A percentile compares a stretch with the other conserved stretches of the same genome.
phyloP scores from a whole-genome alignment of 73 alveolate species.

The Paramecium octaurelia region DNA sequence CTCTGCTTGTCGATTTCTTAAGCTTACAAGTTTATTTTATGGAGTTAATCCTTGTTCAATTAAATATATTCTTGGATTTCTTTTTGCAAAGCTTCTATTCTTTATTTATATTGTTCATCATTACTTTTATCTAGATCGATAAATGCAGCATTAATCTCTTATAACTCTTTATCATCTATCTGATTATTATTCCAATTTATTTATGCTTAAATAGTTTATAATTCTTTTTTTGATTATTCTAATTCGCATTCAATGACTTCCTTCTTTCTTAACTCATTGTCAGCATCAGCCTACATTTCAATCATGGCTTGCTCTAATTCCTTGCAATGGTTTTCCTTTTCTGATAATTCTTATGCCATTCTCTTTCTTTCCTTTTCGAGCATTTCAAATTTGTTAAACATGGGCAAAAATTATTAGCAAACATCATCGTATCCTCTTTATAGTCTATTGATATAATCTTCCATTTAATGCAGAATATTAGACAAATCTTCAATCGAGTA shows the following conservation, averaged over 20 bases:
- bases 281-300: conserved; percentile 30
- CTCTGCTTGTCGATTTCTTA: background rate
- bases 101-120: conserved; percentile 26
- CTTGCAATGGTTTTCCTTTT: background rate
- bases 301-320: conserved; percentile 39
- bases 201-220: background rate
- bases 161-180: background rate
- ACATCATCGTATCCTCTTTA: conserved; percentile 24
- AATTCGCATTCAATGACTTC: conserved; percentile 21
- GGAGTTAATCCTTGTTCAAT: background rate
- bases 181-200: conserved; percentile 6
- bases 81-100: conserved; percentile 6
- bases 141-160: background rate
- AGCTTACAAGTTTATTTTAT: background rate
- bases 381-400: conserved; percentile 43
- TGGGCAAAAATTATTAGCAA: background rate
- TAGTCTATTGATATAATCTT: background rate
- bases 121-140: conserved; percentile 27
- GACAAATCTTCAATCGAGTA: background rate
- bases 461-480: background rate
- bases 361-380: conserved; percentile 40
- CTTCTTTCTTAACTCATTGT: conserved; percentile 17
- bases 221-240: conserved; percentile 11
- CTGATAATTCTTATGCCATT: background rate
- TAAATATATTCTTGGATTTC: conserved; percentile 8